Percentiles rank a stretch among this genome's conserved stretches.
These are phyloP conservation scores for Arthroderma uncinatum DNA, from an alignment of 2,329 filamentous ascomycete species.

Conservation along the genomic window DNA sequence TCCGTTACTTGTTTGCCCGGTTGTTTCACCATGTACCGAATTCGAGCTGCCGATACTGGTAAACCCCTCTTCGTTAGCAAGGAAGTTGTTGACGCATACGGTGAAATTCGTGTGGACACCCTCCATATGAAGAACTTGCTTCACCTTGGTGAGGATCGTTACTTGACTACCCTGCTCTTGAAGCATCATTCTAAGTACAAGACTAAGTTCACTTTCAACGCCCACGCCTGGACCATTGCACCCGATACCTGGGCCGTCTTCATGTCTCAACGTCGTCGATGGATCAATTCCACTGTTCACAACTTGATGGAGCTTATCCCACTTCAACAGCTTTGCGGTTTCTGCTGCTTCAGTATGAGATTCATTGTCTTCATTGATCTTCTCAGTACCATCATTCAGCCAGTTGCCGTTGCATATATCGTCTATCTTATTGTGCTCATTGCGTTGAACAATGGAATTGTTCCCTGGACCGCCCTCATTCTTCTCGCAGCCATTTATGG, in stretches of 20 bases:
- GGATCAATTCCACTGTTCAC: conserved; percentile 99
- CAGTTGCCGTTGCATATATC: conserved; percentile 82
- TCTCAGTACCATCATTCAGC: conserved; percentile 81
- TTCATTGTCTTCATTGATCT: conserved; percentile 94
- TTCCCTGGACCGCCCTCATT: conserved; percentile 80
- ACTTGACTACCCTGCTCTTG: conserved; percentile 83
- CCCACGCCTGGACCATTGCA: conserved; percentile 93
- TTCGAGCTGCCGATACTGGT: conserved; percentile 83
- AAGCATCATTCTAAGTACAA: conserved; percentile 91
- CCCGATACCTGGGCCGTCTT: conserved; percentile 91
- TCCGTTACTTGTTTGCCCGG: conserved; percentile 95
- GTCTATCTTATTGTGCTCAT: conserved; percentile 75
- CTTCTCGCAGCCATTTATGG: conserved; percentile 92
- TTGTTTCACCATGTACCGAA: conserved; percentile 98
- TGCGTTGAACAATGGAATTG: conserved; percentile 46
- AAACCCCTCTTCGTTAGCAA: conserved; percentile 94
- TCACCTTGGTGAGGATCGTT: conserved; percentile 94
- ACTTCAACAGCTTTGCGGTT: conserved; percentile 86
- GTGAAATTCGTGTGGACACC: conserved; percentile 91
- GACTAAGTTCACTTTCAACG: conserved; percentile 90
- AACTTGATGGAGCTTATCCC: conserved; percentile 94
- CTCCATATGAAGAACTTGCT: conserved; percentile 98
- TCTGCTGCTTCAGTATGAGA: conserved; percentile 99
- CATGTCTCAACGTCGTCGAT: conserved; percentile 93
- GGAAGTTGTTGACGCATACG: conserved; percentile 77